Evolutionary conservation across 805 yeast genomes (phyloP).

Genomic region (Phaffomyces antillensis): DNA sequence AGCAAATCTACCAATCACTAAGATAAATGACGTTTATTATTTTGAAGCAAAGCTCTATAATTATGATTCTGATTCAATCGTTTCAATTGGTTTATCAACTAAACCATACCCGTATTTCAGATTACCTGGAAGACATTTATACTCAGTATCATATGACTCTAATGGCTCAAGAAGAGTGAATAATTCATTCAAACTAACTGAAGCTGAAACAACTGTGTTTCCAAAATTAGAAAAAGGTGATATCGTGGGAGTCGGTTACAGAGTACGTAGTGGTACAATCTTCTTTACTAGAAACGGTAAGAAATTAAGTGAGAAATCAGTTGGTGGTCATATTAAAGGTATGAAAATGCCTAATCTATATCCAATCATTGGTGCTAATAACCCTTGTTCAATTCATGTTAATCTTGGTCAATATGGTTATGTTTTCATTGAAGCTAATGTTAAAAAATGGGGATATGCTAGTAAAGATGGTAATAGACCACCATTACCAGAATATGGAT

Average conservation of each 20-base stretch:
- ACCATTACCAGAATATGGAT: conserved; percentile 90
- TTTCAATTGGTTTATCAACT: conserved; percentile 76
- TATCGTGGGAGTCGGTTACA: conserved; percentile 87
- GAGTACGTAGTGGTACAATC: conserved; percentile 74
- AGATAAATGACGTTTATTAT: conserved; percentile 46
- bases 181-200: conserved; percentile 55
- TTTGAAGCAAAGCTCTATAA: conserved; percentile 57
- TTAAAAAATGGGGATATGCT: conserved; percentile 80
- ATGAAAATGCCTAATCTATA: conserved; percentile 65
- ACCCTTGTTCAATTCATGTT: conserved; percentile 76
- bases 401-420: conserved; percentile 82
- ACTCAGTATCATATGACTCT: conserved; percentile 83
- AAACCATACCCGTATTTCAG: conserved; percentile 92
- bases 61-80: conserved; percentile 42
- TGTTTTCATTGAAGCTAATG: conserved; percentile 78
- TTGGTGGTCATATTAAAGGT: conserved; percentile 73
- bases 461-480: conserved; percentile 79
- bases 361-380: conserved; percentile 86
- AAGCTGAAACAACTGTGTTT: conserved; percentile 41
- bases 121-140: conserved; percentile 84
- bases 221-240: conserved; percentile 75
- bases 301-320: conserved; percentile 70
- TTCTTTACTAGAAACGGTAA: conserved; percentile 95
- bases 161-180: conserved; percentile 73
- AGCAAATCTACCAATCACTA: conserved; percentile 37